A percentile compares a stretch with the other conserved stretches of the same genome.
Conservation (phyloP, 306 rosid species). For the Trifolium repens region DNA sequence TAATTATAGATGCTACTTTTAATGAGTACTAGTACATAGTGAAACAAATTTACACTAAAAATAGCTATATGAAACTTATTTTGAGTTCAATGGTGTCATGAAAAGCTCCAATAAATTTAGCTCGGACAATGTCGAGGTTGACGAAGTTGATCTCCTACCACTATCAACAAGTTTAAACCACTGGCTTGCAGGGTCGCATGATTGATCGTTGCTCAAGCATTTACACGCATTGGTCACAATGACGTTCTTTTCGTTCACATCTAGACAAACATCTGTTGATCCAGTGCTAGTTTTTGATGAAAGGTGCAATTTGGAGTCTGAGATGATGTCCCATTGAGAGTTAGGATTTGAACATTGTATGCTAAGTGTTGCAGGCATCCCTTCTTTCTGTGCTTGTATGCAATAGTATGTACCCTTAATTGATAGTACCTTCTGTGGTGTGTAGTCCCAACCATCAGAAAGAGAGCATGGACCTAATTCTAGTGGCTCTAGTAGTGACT, state of each 20-base stretch:
- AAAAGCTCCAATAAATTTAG: slow-evolving; percentile 35
- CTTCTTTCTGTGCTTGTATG: slow-evolving; percentile 56
- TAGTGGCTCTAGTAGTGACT: slow-evolving; percentile 50
- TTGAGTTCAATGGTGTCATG: slow-evolving; percentile 27
- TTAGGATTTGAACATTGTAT: slow-evolving; percentile 51
- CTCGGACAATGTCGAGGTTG: slow-evolving; percentile 29
- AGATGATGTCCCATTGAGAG: slow-evolving; percentile 70
- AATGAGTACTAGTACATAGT: neutral
- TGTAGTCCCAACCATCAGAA: slow-evolving; percentile 68
- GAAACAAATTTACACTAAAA: neutral
- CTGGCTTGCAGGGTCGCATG: slow-evolving; percentile 80
- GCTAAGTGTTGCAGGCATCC: slow-evolving; percentile 56
- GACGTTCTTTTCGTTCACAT: slow-evolving; percentile 59
- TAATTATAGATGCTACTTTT: neutral
- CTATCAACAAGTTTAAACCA: slow-evolving; percentile 84
- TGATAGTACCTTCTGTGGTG: slow-evolving; percentile 45
- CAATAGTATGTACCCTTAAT: slow-evolving; percentile 74
- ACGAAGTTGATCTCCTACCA: slow-evolving; percentile 42
- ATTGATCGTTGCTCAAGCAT: slow-evolving; percentile 58
- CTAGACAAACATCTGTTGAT: slow-evolving; percentile 62
- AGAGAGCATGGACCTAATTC: slow-evolving; percentile 60
- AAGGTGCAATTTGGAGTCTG: slow-evolving; percentile 81
- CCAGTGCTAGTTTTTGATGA: slow-evolving; percentile 52
- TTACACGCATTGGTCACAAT: slow-evolving; percentile 75
- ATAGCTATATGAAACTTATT: slow-evolving; percentile 6